Evolutionary conservation across 495 filamentous ascomycete species (phyloP).

Genomic region (Xylaria bambusicola): DNA sequence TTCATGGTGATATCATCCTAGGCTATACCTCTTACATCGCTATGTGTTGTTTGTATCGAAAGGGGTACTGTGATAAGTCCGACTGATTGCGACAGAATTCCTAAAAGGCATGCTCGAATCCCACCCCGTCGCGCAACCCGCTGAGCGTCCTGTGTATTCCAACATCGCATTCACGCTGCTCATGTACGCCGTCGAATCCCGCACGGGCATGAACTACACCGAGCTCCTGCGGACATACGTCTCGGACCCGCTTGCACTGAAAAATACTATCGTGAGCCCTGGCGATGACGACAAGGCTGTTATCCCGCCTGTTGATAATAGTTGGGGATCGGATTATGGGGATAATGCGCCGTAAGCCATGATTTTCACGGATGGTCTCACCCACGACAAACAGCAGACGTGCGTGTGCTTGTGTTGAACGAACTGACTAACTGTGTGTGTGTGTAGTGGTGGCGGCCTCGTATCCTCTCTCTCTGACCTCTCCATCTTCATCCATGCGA

Average conservation of each 20-base stretch:
- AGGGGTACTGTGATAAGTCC: too few species aligned
- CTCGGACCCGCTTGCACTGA: slow-evolving; percentile 42
- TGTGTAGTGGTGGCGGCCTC: slow-evolving; percentile 32
- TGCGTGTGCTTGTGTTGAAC: too few species aligned
- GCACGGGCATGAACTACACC: slow-evolving; percentile 40
- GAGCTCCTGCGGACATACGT: slow-evolving; percentile 42
- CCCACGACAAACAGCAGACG: too few species aligned
- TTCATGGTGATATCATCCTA: too few species aligned
- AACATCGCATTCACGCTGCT: slow-evolving; percentile 50
- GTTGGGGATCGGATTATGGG: slow-evolving; percentile 21
- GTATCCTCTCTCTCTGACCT: slow-evolving; percentile 42
- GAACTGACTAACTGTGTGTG: too few species aligned
- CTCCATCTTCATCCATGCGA: slow-evolving; percentile 37
- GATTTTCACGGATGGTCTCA: too few species aligned
- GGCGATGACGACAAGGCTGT: slow-evolving; percentile 23
- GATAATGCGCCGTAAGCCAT: slow-evolving; percentile 19
- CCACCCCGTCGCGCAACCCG: slow-evolving; percentile 41
- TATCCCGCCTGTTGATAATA: slow-evolving; percentile 29
- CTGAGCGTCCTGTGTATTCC: slow-evolving; percentile 48
- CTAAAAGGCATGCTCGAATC: slow-evolving; percentile 38
- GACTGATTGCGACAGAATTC: slow-evolving; percentile 33
- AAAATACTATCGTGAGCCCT: slow-evolving; percentile 29
- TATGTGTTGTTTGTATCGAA: too few species aligned
- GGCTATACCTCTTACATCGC: too few species aligned
- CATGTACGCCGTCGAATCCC: slow-evolving; percentile 42